These are phyloP conservation scores for Lolium perenne DNA, from an alignment of 176 grass and related monocot genomes.

Conservation along the genomic window DNA sequence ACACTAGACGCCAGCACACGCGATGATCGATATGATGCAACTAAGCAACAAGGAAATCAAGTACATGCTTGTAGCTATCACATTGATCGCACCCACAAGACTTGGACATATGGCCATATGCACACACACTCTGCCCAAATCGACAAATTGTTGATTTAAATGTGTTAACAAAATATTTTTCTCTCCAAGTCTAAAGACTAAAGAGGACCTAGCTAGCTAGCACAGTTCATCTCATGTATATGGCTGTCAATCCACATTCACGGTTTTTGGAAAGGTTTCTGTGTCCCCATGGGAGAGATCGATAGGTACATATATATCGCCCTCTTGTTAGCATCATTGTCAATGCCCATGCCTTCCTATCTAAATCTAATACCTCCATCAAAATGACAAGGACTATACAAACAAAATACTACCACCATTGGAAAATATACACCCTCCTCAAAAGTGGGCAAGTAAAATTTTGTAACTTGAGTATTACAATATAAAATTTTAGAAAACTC, in stretches of 20 bases:
- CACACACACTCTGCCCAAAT: background rate
- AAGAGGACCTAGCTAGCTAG: no score
- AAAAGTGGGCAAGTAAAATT: background rate
- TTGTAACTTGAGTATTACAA: background rate
- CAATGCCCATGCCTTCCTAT: slow-evolving; percentile 57
- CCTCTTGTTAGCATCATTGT: slow-evolving; percentile 44
- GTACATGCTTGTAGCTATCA: slow-evolving; percentile 41
- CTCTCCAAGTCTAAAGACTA: background rate
- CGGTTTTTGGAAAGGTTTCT: slow-evolving; percentile 32
- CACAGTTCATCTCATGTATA: slow-evolving; percentile 30
- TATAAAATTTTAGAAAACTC: background rate
- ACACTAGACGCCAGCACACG: slow-evolving; percentile 19
- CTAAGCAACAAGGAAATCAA: slow-evolving; percentile 22
- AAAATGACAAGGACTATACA: slow-evolving; percentile 20
- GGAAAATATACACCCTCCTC: background rate
- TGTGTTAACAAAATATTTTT: background rate
- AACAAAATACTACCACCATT: background rate
- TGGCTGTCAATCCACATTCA: slow-evolving; percentile 33
- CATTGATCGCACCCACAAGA: background rate
- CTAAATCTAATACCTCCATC: slow-evolving; percentile 42
- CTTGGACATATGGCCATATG: background rate
- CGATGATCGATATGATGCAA: slow-evolving; percentile 32
- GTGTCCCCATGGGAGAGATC: slow-evolving; percentile 33
- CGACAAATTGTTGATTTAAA: background rate
- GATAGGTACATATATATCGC: slow-evolving; percentile 6